Evolutionary conservation across 1,284 basidiomycete genomes (phyloP).

Genomic region (Lentinula novae-zelandiae): DNA sequence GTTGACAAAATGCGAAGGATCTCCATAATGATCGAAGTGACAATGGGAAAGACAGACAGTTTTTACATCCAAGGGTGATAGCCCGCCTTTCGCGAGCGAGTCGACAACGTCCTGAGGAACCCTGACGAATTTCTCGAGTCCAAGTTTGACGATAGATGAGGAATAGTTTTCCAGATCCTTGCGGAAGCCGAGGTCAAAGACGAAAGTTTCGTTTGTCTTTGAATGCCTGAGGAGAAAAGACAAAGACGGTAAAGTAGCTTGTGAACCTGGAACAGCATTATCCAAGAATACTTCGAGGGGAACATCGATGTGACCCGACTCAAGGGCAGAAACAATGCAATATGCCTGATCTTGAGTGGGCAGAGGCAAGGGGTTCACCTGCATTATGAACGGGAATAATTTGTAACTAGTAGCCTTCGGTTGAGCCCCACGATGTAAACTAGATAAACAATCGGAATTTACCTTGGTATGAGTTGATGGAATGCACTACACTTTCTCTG

Average conservation of each 20-base stretch:
- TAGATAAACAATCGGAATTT: too few species aligned
- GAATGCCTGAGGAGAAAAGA: constrained; percentile 49
- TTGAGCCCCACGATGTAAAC: too few species aligned
- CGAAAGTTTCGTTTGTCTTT: constrained; percentile 28
- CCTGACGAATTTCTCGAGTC: constrained; percentile 24
- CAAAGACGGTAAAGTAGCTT: constrained; percentile 36
- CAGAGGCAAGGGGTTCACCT: constrained; percentile 19
- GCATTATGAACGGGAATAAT: too few species aligned
- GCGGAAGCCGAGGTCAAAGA: constrained; percentile 54
- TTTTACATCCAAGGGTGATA: constrained; percentile 35
- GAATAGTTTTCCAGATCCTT: constrained; percentile 41
- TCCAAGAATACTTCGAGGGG: constrained; percentile 34
- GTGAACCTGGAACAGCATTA: constrained; percentile 25
- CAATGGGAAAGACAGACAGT: constrained; percentile 49
- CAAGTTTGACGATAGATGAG: constrained; percentile 25
- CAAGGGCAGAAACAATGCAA: constrained; percentile 46
- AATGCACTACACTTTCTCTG: too few species aligned
- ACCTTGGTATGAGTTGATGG: too few species aligned
- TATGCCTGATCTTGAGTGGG: constrained; percentile 37
- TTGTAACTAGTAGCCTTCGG: too few species aligned
- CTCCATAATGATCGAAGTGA: constrained; percentile 43
- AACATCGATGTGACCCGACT: constrained; percentile 39
- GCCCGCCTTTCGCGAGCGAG: constrained; percentile 45
- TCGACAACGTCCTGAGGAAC: constrained; percentile 42
- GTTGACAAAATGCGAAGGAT: constrained; percentile 41